Percentiles rank a stretch among this genome's conserved stretches.
phyloP scores from a whole-genome alignment of 2,329 filamentous ascomycete genomes.

The Penicillium sp. region DNA sequence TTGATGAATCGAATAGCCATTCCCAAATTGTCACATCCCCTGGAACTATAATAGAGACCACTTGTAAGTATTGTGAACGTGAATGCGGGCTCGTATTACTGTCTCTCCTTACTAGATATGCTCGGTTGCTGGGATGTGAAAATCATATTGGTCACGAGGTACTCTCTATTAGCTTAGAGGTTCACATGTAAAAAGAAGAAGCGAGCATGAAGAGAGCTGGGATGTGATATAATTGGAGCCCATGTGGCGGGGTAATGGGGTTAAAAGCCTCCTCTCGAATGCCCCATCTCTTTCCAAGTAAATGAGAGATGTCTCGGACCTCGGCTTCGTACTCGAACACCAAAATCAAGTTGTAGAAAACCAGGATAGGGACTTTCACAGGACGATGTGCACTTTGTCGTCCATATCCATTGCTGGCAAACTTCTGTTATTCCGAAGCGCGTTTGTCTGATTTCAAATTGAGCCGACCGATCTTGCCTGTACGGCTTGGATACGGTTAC shows the following conservation, averaged over 20 bases:
- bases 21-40: slow-evolving; percentile 20
- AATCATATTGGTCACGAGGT: slow-evolving; percentile 14
- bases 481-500: neutral
- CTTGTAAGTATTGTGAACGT: neutral
- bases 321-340: neutral
- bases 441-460: neutral
- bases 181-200: neutral
- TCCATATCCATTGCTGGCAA: neutral
- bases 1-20: slow-evolving; percentile 21
- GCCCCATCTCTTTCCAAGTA: neutral
- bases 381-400: neutral
- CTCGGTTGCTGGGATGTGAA: slow-evolving; percentile 19
- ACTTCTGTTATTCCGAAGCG: neutral
- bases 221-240: neutral
- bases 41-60: slow-evolving; percentile 13
- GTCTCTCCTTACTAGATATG: slow-evolving; percentile 13
- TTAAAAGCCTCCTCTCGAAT: neutral
- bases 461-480: neutral
- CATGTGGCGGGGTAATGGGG: neutral
- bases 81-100: neutral
- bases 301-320: neutral
- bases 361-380: neutral
- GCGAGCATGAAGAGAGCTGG: neutral
- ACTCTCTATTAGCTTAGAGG: neutral
- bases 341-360: neutral